Base-by-base conservation (phyloP, 2,329 filamentous ascomycete species). In the Colletotrichum chrysophilum region DNA sequence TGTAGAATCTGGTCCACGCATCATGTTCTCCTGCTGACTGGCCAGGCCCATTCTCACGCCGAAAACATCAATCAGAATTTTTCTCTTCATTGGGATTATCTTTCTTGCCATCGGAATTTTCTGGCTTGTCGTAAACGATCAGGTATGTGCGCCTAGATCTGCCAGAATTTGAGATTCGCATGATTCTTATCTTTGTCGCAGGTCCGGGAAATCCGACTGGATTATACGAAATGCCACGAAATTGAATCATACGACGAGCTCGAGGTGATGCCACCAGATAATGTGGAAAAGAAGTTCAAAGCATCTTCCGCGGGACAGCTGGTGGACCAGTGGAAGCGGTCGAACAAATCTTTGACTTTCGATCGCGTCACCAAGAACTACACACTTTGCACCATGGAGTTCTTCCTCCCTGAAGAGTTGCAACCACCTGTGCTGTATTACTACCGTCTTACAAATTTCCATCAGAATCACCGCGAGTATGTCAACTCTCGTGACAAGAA, bases 141-240 rank as follows among this genome's bases (percentile, higher is more conserved):
- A 34, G 16, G 68, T 70, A 9, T 3, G 58, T 34, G 16, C 5
- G 12, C 2, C 2, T 5, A 16, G 2, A 16, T 7, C 8, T 24
- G 10, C 14, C 12, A 36, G 18, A 3, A 3, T 18, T 66, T 28
- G 18, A 4, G 38, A n/a, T 6, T 48, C 18, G 38, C 30, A 36
- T 3, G 2, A 24, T n/a, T 26, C 32, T 36, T 16, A 26, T 26
- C 24, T 18, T 3, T 7, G 21, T 21, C 7, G 4, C 1, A 28
- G 65, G 30, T 56, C 2, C 34, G 68, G 12, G 68, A 70, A n/a
- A 52, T 70, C 2, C 28, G 28, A 7, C 14, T 70, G 5, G 21
- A 70, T 30, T 70, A 70, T n/a, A 70, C 68, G n/a, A 65, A 34
- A 16, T 70, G 68, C 26, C 56, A 70, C 38, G 58, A 70, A 16